These are phyloP conservation scores for Pleurotus pulmonarius DNA, from an alignment of 768 basidiomycete genomes.

Conservation along the genomic window DNA sequence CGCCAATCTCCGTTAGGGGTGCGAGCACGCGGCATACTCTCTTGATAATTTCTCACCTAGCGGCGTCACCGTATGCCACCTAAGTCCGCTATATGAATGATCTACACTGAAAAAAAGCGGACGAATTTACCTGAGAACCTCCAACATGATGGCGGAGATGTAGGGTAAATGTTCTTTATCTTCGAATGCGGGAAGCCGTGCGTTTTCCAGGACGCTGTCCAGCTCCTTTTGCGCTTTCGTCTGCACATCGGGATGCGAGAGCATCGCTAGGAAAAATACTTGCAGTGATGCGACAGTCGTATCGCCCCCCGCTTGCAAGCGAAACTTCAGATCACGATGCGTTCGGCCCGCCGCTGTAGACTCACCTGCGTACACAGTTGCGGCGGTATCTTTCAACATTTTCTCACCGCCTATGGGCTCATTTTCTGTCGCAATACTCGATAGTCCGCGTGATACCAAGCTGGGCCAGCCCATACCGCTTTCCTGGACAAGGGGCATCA, in stretches of 20 bases:
- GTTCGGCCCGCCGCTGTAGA: background rate
- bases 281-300: slow-evolving; percentile 20
- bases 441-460: too few relatives aligned
- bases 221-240: slow-evolving; percentile 26
- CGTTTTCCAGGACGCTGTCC: slow-evolving; percentile 22
- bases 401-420: slow-evolving; percentile 2
- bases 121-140: slow-evolving; percentile 19
- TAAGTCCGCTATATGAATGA: slow-evolving; percentile 16
- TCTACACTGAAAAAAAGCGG: background rate
- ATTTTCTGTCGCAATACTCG: slow-evolving; percentile 12
- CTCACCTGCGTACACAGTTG: slow-evolving; percentile 21
- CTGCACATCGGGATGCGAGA: slow-evolving; percentile 23
- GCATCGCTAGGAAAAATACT: slow-evolving; percentile 23
- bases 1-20: background rate
- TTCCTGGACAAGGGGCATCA: slow-evolving; percentile 8
- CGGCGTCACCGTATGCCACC: slow-evolving; percentile 22
- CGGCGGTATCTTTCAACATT: background rate
- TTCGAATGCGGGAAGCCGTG: slow-evolving; percentile 24
- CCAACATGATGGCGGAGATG: slow-evolving; percentile 24
- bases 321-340: background rate
- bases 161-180: slow-evolving; percentile 25
- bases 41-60: too few relatives aligned
- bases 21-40: too few relatives aligned
- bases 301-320: slow-evolving; percentile 22
- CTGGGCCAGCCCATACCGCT: slow-evolving; percentile 9